A percentile compares a stretch with the other conserved stretches of the same genome.
Evolutionary conservation across 2,329 filamentous ascomycete species (phyloP).

Genomic region (Trichophyton schoenleinii): DNA sequence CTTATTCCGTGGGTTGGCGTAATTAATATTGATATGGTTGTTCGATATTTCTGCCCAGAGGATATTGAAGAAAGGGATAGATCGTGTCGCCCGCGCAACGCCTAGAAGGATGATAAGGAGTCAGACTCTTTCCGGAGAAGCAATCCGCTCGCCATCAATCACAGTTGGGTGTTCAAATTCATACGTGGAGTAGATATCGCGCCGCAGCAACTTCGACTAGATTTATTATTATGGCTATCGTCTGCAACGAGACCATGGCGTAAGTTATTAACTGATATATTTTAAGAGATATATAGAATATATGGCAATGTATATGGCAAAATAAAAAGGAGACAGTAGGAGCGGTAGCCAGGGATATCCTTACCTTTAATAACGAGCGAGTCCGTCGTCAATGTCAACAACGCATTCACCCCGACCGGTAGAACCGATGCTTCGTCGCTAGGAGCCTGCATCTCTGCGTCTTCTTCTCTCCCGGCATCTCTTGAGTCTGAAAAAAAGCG

Average conservation of each 20-base stretch:
- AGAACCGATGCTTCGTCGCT: conserved; percentile 28
- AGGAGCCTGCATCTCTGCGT: background rate
- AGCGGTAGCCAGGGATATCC: conserved; percentile 8
- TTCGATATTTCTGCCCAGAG: conserved; percentile 62
- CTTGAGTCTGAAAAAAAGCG: background rate
- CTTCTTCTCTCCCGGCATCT: background rate
- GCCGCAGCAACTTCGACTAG: conserved; percentile 42
- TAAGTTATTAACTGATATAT: background rate
- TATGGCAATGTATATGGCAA: background rate
- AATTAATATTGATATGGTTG: conserved; percentile 55
- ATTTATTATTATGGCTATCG: conserved; percentile 40
- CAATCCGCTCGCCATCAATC: background rate
- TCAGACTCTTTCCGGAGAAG: background rate
- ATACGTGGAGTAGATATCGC: conserved; percentile 1
- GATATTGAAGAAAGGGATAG: conserved; percentile 70
- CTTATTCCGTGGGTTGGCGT: conserved; percentile 51
- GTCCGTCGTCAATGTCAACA: conserved; percentile 48
- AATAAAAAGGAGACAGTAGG: background rate
- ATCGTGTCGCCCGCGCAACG: conserved; percentile 13
- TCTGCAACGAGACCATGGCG: conserved; percentile 26
- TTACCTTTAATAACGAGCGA: conserved; percentile 48
- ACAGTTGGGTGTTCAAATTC: background rate
- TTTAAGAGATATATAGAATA: background rate
- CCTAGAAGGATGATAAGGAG: background rate
- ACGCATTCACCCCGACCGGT: conserved; percentile 45